A percentile compares a stretch with the other conserved stretches of the same genome.
phyloP scores from a whole-genome alignment of 1,139 yeast genomes.

The Saccharomyces hybrid region DNA sequence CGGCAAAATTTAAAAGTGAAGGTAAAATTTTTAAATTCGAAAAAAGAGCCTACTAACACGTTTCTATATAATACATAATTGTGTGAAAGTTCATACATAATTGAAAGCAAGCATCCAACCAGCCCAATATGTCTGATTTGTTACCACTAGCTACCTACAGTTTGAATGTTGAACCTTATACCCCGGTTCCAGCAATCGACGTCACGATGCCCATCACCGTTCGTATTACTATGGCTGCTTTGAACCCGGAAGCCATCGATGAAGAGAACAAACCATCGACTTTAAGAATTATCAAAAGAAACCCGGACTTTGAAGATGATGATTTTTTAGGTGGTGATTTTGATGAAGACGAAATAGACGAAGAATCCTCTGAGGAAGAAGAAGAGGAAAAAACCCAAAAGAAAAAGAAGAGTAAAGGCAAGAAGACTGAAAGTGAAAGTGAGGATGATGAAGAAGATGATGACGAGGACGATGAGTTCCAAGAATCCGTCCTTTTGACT shows the following conservation, averaged over 20 bases:
- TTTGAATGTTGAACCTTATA: slow-evolving; percentile 76
- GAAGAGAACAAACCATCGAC: slow-evolving; percentile 77
- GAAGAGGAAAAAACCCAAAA: slow-evolving; percentile 29
- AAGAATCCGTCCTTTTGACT: slow-evolving; percentile 81
- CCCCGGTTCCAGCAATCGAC: slow-evolving; percentile 79
- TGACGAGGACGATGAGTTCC: slow-evolving; percentile 55
- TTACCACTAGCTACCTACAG: slow-evolving; percentile 81
- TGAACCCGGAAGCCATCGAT: slow-evolving; percentile 83
- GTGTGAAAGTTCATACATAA: not conserved
- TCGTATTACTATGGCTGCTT: slow-evolving; percentile 89
- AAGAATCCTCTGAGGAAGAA: slow-evolving; percentile 35
- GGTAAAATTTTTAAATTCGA: not conserved
- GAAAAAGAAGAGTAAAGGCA: slow-evolving; percentile 29
- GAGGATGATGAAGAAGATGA: slow-evolving; percentile 32
- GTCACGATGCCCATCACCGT: slow-evolving; percentile 83
- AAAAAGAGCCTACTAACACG: not conserved
- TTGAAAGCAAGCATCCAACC: not conserved
- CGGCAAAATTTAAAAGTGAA: not conserved
- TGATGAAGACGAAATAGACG: slow-evolving; percentile 44
- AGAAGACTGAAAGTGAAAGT: slow-evolving; percentile 29
- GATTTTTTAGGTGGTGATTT: slow-evolving; percentile 45
- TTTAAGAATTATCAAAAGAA: slow-evolving; percentile 75
- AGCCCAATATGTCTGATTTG: slow-evolving; percentile 48
- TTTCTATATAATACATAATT: not conserved
- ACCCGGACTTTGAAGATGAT: slow-evolving; percentile 44